Conservation (phyloP, 1,284 basidiomycete genomes). For the Phylloporus sp. region DNA sequence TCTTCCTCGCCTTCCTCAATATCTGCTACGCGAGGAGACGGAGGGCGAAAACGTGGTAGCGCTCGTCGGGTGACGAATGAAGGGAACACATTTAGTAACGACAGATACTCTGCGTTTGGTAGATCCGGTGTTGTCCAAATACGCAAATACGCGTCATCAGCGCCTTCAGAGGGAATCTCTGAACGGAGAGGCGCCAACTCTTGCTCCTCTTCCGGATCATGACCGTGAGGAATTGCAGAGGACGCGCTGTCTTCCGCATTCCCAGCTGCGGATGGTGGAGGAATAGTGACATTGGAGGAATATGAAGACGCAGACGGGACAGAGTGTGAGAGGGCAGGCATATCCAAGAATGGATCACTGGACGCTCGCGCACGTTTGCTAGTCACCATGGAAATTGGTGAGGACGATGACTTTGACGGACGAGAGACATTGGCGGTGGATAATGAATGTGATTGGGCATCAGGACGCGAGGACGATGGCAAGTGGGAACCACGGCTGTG, state of each 20-base stretch:
- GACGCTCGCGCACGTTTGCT: conserved; percentile 74
- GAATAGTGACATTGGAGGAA: conserved; percentile 55
- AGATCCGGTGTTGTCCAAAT: conserved; percentile 78
- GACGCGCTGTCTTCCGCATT: conserved; percentile 50
- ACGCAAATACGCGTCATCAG: conserved; percentile 64
- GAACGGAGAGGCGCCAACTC: conserved; percentile 41
- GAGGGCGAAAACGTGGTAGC: conserved; percentile 67
- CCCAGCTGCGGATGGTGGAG: conserved; percentile 40
- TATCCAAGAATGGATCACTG: conserved; percentile 81
- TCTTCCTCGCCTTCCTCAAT: conserved; percentile 71
- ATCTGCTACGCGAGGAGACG: conserved; percentile 50
- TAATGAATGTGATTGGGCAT: conserved; percentile 64
- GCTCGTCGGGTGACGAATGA: conserved; percentile 69
- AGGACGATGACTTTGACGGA: conserved; percentile 45
- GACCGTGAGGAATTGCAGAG: conserved; percentile 41
- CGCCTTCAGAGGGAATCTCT: conserved; percentile 52
- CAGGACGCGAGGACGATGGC: conserved; percentile 54
- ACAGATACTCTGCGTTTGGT: conserved; percentile 68
- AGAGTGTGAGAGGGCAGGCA: conserved; percentile 62
- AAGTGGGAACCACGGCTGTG: conserved; percentile 43
- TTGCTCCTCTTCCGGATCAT: conserved; percentile 47
- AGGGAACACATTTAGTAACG: conserved; percentile 72
- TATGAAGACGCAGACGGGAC: conserved; percentile 58
- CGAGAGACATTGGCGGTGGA: conserved; percentile 45
- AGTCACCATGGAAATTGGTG: conserved; percentile 49